Evolutionary conservation across 78 protist species (phyloP), one percentile per base, ranked within the genome.

Genomic region (Mantamonas sphyraenae): DNA sequence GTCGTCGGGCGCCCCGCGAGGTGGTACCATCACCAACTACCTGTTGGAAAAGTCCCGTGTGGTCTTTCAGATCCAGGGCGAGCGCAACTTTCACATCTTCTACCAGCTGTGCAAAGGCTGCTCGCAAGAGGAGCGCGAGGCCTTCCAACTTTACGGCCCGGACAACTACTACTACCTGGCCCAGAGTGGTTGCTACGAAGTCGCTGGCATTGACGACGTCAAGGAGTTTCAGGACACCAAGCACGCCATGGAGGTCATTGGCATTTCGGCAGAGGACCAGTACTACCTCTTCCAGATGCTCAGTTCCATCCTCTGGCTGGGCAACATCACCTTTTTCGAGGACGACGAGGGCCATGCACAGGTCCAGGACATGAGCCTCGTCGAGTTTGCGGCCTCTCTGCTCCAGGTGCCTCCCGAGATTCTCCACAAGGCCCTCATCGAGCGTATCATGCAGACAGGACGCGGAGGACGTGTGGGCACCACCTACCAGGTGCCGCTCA

Each of bases 241-340:
- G 50, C 51, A 74, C 19, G 93, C 94, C 34, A 83, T 90, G 92
- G 63, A 73, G 26, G 81, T 61, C 16, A 71, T 87, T 61, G 94
- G 94, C 62, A 71, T 90, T 22, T 31, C 65, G 7, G 74, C 51
- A n/a, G 39, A 51, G 22, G 88, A 88, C 35, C 74, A 47, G 47
- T 40, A 74, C 22, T 37, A 37, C 34, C 68, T 86, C 22, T 78
- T 89, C 71, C 66, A 67, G 31, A 28, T 64, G 45, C 63, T 89
- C 33, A 89, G 89, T 7, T 91, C 85, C 1, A 80, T 90, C 24
- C 73, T 90, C 20, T 79, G 84, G 74, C 40, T 87, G 37, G 90
- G 92, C 38, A 84, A 90, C 56, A 14, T 88, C 37, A 71, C 19
- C 22, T 74, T 81, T 55, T 20, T 22, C 17, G 81, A 40, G 47